Evolutionary conservation across 345 rosid genomes (phyloP).

Genomic region (Acer campestre): DNA sequence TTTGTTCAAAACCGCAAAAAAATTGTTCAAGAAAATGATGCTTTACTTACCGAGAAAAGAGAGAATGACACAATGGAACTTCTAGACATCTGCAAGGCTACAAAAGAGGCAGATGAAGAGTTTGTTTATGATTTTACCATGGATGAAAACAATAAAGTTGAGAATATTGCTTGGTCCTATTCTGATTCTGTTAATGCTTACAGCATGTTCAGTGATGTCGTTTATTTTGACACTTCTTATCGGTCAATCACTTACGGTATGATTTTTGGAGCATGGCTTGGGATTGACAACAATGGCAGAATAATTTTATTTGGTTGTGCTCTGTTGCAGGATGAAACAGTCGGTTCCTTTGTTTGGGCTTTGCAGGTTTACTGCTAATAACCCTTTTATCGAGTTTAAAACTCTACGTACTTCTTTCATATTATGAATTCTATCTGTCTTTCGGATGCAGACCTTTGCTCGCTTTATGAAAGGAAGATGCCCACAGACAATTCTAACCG

Average conservation of each 20-base stretch:
- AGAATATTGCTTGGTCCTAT: slow-evolving; percentile 50
- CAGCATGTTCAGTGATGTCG: slow-evolving; percentile 39
- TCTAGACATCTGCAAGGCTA: slow-evolving; percentile 38
- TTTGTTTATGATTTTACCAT: slow-evolving; percentile 44
- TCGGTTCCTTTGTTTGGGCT: slow-evolving; percentile 44
- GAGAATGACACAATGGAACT: slow-evolving; percentile 45
- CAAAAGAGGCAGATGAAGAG: slow-evolving; percentile 41
- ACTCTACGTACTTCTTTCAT: background rate
- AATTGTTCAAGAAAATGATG: slow-evolving; percentile 41
- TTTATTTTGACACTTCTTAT: slow-evolving; percentile 43
- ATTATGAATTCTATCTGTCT: background rate
- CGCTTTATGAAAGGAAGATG: slow-evolving; percentile 47
- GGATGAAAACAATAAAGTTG: slow-evolving; percentile 42
- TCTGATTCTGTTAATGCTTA: slow-evolving; percentile 37
- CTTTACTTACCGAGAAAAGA: slow-evolving; percentile 37
- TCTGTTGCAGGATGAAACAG: slow-evolving; percentile 43
- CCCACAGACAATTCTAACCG: slow-evolving; percentile 47
- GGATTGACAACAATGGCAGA: slow-evolving; percentile 45
- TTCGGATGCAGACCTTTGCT: slow-evolving; percentile 34
- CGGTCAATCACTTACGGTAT: slow-evolving; percentile 41
- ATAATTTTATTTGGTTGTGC: slow-evolving; percentile 43
- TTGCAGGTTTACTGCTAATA: slow-evolving; percentile 36
- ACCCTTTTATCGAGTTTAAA: background rate
- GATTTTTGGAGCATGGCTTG: slow-evolving; percentile 46
- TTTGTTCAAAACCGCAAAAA: slow-evolving; percentile 44